Evolutionary conservation across 768 basidiomycete genomes (phyloP).

Genomic region (Termitomyces sp.): DNA sequence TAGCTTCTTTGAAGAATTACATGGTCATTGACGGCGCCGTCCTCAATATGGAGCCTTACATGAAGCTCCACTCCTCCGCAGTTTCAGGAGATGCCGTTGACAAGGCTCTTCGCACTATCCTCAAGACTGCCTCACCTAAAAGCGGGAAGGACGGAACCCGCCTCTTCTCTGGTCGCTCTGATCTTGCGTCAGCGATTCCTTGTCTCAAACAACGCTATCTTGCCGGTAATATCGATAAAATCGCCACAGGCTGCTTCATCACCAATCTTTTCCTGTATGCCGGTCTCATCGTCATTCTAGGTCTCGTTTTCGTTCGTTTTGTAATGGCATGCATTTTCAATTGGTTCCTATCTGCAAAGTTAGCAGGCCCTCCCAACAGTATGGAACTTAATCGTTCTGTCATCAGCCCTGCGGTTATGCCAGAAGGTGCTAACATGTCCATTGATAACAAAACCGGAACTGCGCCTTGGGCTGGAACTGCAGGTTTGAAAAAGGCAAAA

Average conservation of each 20-base stretch:
- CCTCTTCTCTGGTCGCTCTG: slow-evolving; percentile 69
- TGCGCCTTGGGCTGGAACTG: slow-evolving; percentile 83
- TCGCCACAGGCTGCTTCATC: slow-evolving; percentile 94
- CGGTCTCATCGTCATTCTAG: slow-evolving; percentile 87
- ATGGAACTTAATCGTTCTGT: slow-evolving; percentile 74
- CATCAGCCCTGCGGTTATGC: slow-evolving; percentile 94
- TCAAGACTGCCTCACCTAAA: slow-evolving; percentile 38
- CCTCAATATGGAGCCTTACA: slow-evolving; percentile 88
- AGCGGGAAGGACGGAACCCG: slow-evolving; percentile 89
- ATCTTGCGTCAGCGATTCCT: slow-evolving; percentile 61
- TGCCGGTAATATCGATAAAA: slow-evolving; percentile 94
- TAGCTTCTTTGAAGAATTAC: slow-evolving; percentile 64
- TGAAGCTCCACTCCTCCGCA: slow-evolving; percentile 61
- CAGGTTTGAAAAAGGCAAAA: slow-evolving; percentile 47
- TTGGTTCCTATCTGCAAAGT: slow-evolving; percentile 86
- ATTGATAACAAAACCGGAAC: slow-evolving; percentile 88
- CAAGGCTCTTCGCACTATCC: slow-evolving; percentile 69
- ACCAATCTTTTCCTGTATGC: slow-evolving; percentile 85
- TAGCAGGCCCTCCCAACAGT: slow-evolving; percentile 72
- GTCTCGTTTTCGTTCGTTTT: slow-evolving; percentile 88
- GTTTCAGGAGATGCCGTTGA: slow-evolving; percentile 78
- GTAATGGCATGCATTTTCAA: slow-evolving; percentile 95
- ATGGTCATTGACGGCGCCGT: slow-evolving; percentile 92
- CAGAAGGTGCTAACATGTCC: slow-evolving; percentile 93
- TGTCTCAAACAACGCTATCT: slow-evolving; percentile 85